A percentile compares a stretch with the other conserved stretches of the same genome.
phyloP scores from a whole-genome alignment of 176 grass and related monocot genomes.

The Hordeum vulgare region DNA sequence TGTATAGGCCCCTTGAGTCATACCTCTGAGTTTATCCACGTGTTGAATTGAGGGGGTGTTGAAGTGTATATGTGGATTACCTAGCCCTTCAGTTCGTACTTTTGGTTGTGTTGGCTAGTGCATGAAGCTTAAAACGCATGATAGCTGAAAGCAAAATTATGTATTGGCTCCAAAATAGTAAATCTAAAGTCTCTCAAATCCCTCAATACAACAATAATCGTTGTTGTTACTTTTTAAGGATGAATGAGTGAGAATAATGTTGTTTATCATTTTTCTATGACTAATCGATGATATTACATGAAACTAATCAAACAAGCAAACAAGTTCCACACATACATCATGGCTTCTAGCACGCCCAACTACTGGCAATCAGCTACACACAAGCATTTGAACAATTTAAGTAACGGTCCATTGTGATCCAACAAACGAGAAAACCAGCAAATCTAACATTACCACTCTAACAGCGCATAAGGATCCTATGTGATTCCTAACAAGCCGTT shows the following conservation, averaged over 20 bases:
- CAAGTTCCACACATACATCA: conserved; percentile 1
- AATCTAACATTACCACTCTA: conserved; percentile 7
- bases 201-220: background rate
- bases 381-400: conserved; percentile 10
- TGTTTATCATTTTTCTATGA: background rate
- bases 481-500: background rate
- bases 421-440: background rate
- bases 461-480: background rate
- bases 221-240: background rate
- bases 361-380: background rate
- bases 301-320: background rate
- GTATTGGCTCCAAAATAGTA: background rate
- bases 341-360: background rate
- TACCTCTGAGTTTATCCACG: no score
- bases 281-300: background rate
- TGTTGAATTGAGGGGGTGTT: no score
- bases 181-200: background rate
- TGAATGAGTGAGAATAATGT: background rate
- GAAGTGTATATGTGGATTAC: no score
- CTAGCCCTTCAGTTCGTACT: no score
- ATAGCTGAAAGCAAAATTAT: background rate
- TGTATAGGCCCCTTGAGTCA: no score
- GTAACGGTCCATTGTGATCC: background rate
- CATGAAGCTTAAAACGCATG: no score
- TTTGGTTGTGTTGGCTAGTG: no score